Evolutionary conservation across 495 filamentous ascomycete species (phyloP), one percentile per base, ranked within the genome.

Genomic region (Chaetomium fimeti): DNA sequence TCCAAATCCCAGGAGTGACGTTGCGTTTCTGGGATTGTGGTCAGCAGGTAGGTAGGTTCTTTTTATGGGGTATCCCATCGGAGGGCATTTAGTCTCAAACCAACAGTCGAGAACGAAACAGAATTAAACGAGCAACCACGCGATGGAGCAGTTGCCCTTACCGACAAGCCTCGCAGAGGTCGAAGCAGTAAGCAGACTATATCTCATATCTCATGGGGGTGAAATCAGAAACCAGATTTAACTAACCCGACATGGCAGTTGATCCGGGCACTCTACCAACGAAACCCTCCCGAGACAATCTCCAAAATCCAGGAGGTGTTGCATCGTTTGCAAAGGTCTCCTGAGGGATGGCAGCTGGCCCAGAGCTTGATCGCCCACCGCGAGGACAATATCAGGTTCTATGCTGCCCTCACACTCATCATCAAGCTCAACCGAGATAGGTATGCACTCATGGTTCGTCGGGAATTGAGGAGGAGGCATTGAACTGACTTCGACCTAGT

Each of bases 361-460:
- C 85, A 92, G 69, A 83, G 82, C 20, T 81, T 98, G 15, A 77
- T 96, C 22, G 71, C 77, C 36, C 85, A 82, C 64, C 77, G 82
- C 3, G 85, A 87, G 68, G 82, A 88, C 32, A 85, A 92, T 57
- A 85, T 92, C 69, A 86, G 89, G 47, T 98, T 97, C 79, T 97
- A 92, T 73, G 94, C 90, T n/a, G 94, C 93, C 36, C 81, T 96
- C 64, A 97, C 93, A 0, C 91, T 96, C 69, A 94, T 88, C 18
- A 88, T 97, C 54, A 97, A 97, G 77, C 81, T 97, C 56, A 97
- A 97, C 67, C 83, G 85, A 40, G 89, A 93, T 72, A 90, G 85
- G 90, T 90, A 77, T 57, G 76, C 68, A 36, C 55, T 2, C 47
- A n/a, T 29, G 3, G 9, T n/a, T n/a, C 47, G 18, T 1, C 3